Evolutionary conservation across 257 asterid species (phyloP).

Genomic region (Solanum verrucosum): DNA sequence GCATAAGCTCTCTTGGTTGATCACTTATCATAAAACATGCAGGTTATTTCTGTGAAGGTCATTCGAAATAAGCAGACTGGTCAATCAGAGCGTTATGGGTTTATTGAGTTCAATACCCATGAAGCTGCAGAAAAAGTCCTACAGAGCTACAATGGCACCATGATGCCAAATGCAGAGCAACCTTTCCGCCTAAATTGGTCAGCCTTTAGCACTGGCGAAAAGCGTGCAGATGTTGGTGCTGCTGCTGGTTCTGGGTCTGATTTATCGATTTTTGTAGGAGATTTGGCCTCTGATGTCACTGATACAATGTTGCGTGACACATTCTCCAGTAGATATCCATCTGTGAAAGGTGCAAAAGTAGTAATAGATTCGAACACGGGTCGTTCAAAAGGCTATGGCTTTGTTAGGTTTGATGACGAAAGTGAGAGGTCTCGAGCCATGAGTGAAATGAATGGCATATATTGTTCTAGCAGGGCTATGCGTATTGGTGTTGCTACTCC

Average conservation of each 20-base stretch:
- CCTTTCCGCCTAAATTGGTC: constrained; percentile 94
- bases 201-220: constrained; percentile 75
- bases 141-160: constrained; percentile 56
- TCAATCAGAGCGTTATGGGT: constrained; percentile 93
- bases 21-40: not conserved
- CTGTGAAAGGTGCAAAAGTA: constrained; percentile 89
- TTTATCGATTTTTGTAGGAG: constrained; percentile 94
- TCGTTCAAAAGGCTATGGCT: constrained; percentile 92
- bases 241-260: constrained; percentile 51
- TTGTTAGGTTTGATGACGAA: constrained; percentile 93
- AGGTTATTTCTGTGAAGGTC: constrained; percentile 85
- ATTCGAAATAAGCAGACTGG: constrained; percentile 98
- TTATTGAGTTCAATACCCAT: constrained; percentile 74
- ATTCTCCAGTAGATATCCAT: constrained; percentile 71
- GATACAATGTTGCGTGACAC: constrained; percentile 75
- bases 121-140: constrained; percentile 80
- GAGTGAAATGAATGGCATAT: constrained; percentile 89
- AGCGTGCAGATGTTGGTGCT: constrained; percentile 42
- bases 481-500: constrained; percentile 92
- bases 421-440: constrained; percentile 76
- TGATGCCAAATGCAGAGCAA: constrained; percentile 83
- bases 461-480: constrained; percentile 93
- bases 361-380: constrained; percentile 86
- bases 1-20: not conserved
- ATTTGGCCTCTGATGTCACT: constrained; percentile 79